A percentile compares a stretch with the other conserved stretches of the same genome.
These are phyloP conservation scores for Suhomyces terraborum DNA, from an alignment of 1,139 yeast genomes.

Conservation along the genomic window DNA sequence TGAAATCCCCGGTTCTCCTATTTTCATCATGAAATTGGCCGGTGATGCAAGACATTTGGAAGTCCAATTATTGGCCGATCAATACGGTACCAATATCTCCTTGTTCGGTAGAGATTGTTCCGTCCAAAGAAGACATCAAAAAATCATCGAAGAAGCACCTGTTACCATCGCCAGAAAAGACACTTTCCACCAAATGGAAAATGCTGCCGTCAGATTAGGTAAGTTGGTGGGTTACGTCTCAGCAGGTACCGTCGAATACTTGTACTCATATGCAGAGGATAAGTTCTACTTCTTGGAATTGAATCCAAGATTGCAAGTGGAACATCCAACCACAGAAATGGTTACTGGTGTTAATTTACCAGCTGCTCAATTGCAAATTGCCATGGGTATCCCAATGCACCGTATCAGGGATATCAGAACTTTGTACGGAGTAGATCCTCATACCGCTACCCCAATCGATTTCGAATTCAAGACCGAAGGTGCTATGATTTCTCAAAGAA, in stretches of 20 bases:
- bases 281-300: constrained; percentile 94
- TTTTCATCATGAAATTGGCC: constrained; percentile 91
- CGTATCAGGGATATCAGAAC: constrained; percentile 90
- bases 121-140: constrained; percentile 96
- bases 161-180: constrained; percentile 88
- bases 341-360: constrained; percentile 97
- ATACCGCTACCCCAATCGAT: constrained; percentile 85
- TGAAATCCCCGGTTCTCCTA: constrained; percentile 96
- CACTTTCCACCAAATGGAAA: constrained; percentile 89
- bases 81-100: constrained; percentile 92
- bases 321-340: constrained; percentile 99
- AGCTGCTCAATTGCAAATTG: constrained; percentile 96
- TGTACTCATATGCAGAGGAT: constrained; percentile 90
- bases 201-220: constrained; percentile 96
- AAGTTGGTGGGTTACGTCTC: constrained; percentile 95
- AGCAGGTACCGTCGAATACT: constrained; percentile 98
- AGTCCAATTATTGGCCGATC: constrained; percentile 92
- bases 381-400: constrained; percentile 98
- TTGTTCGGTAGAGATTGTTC: constrained; percentile 96
- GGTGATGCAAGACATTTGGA: constrained; percentile 96
- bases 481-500: constrained; percentile 77
- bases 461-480: constrained; percentile 79
- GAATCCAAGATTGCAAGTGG: constrained; percentile 97
- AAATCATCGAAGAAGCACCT: constrained; percentile 95
- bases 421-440: constrained; percentile 94